A percentile compares a stretch with the other conserved stretches of the same genome.
These are phyloP conservation scores for Dryas integrifolia DNA, from an alignment of 331 rosid species.

Conservation along the genomic window DNA sequence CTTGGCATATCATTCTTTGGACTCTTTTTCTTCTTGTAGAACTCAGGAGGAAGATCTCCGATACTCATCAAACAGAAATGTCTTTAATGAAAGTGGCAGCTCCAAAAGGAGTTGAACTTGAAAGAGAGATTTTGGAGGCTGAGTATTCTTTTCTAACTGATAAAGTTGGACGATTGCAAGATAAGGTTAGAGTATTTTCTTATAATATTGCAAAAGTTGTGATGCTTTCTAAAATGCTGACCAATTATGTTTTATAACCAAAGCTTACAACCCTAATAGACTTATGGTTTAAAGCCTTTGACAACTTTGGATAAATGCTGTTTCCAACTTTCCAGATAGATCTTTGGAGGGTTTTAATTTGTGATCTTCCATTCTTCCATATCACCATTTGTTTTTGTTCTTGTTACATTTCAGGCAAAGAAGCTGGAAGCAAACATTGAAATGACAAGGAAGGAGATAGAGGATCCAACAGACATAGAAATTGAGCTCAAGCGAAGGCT, in stretches of 20 bases:
- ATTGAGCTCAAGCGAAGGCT: constrained; percentile 86
- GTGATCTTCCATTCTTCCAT: neutral
- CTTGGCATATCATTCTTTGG: constrained; percentile 20
- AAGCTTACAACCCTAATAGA: neutral
- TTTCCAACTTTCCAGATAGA: too few relatives aligned
- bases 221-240: neutral
- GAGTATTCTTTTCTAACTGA: constrained; percentile 60
- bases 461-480: constrained; percentile 88
- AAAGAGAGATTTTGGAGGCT: constrained; percentile 76
- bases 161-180: constrained; percentile 63
- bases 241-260: neutral
- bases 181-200: constrained; percentile 44
- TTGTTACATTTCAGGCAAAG: constrained; percentile 46
- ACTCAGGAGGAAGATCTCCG: constrained; percentile 60
- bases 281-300: neutral
- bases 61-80: constrained; percentile 51
- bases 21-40: constrained; percentile 45
- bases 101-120: constrained; percentile 73
- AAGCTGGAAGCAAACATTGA: constrained; percentile 72
- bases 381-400: neutral
- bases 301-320: neutral
- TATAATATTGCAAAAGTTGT: neutral
- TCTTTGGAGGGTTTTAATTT: neutral
- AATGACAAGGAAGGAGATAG: constrained; percentile 75
- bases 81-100: constrained; percentile 57